Evolutionary conservation across 73 alveolate genomes (phyloP), one percentile per base, ranked within the genome.

Genomic region (Uronychia setigera): DNA sequence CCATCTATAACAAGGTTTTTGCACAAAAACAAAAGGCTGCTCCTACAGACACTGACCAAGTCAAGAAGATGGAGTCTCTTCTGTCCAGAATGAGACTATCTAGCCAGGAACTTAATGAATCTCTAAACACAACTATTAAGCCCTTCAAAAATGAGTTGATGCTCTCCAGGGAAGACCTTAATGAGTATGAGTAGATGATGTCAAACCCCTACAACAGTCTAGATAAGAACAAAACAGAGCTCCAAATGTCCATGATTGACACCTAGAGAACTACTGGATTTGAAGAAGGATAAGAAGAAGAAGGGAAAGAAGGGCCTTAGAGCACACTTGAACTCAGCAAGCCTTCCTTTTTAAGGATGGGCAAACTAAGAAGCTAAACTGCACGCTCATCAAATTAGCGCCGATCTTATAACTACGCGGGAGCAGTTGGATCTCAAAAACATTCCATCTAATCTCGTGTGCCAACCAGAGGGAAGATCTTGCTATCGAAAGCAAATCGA

Each of bases 1-100:
- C 57, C 67, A 74, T 1, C 74, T 85, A 30, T 81, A 85, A 77
- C 77, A 34, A 30, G 19, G 67, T 46, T 46, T 46, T 46, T 46
- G 5, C 67, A 11, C 19, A 46, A 19, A 46, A 46, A 19, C 67
- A 5, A 46, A 46, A 46, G 19, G 5, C 67, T 46, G 19, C n/a
- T 19, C 5, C n/a, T 46, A 19, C 19, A 11, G 67, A 46, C 67
- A 19, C 67, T 46, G 67, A 46, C n/a, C 67, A 46, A 19, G 19
- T 46, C n/a, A 46, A 46, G 67, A 46, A 19, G 67, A 46, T 46
- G 67, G 67, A 46, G 19, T 11, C 67, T 19, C 67, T 46, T 46
- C 5, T 46, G n/a, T 19, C 5, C 67, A 5, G 19, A 46, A 46
- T 46, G 67, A 46, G 19, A 19, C 67, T 46, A 5, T 46, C 67